These are phyloP conservation scores for Nemania sp. DNA, from an alignment of 2,329 filamentous ascomycete species.

Conservation along the genomic window DNA sequence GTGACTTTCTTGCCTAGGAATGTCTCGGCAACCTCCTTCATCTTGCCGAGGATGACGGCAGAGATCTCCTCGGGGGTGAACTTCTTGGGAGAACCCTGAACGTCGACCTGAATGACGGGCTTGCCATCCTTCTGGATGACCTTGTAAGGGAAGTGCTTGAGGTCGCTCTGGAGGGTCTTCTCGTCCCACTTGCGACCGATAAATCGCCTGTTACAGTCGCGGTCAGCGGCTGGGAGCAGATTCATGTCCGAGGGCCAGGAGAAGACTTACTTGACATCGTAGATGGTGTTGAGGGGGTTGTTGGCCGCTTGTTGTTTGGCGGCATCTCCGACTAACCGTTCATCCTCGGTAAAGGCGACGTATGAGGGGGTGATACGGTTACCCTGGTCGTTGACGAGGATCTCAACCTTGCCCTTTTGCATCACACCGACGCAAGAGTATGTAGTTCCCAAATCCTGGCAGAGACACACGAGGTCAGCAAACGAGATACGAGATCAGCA, in stretches of 20 bases:
- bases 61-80: slow-evolving; percentile 83
- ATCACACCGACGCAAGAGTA: slow-evolving; percentile 92
- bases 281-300: slow-evolving; percentile 78
- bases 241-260: not conserved
- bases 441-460: slow-evolving; percentile 81
- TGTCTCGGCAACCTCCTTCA: slow-evolving; percentile 81
- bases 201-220: slow-evolving; percentile 63
- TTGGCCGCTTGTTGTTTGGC: slow-evolving; percentile 92
- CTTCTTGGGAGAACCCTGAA: slow-evolving; percentile 66
- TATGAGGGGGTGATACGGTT: slow-evolving; percentile 96
- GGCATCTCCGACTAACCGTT: slow-evolving; percentile 95
- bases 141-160: slow-evolving; percentile 99
- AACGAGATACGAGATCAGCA: too few species aligned
- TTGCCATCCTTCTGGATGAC: slow-evolving; percentile 88
- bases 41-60: slow-evolving; percentile 81
- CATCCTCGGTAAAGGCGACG: slow-evolving; percentile 95
- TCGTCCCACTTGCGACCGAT: slow-evolving; percentile 84
- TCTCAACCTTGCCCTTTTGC: slow-evolving; percentile 93
- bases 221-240: slow-evolving; percentile 32
- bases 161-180: slow-evolving; percentile 86
- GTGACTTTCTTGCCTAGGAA: slow-evolving; percentile 83
- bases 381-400: slow-evolving; percentile 94
- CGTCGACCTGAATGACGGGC: slow-evolving; percentile 78
- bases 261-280: slow-evolving; percentile 76
- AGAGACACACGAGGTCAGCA: slow-evolving; percentile 12